Evolutionary conservation across 106 monocot species (phyloP), one percentile per base, ranked within the genome.

Genomic region (Dactylorhiza incarnata): DNA sequence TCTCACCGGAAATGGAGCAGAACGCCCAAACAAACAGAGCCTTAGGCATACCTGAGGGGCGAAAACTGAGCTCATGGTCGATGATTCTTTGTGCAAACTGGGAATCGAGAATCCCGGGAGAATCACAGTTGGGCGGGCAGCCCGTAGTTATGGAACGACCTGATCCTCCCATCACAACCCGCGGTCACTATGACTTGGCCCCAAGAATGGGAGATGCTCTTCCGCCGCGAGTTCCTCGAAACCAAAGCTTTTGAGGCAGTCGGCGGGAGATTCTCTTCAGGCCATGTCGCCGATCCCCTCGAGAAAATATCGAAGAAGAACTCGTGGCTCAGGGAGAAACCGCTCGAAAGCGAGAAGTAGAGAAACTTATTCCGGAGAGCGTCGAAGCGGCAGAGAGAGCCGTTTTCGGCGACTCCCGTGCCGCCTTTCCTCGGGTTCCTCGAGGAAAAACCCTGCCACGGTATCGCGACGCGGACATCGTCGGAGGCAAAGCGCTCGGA

Each of bases 101-200:
- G 14, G n/a, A 54, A 16, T 6, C 5, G 16, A 54, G 10, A 62
- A 23, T 5, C 61, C 6, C 29, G 5, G 29, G 2, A 4, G 22
- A 66, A 37, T 87, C 82, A 91, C 16, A 74, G 55, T 14, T 74
- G 69, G 16, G 83, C 76, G 0, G 94, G 97, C 56, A 99, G 81
- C 22, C 97, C 97, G 37, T 85, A 99, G 76, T 99, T 99, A 62
- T 83, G 88, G 78, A 86, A 99, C 3, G 87, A 84, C 61, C 82
- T 81, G 78, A 99, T 91, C 81, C 78, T 59, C 14, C 97, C 97
- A 75, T 99, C 91, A 81, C 79, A 89, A 7, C 94, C 94, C 0
- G 83, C 97, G 11, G 91, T 89, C 3, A 99, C 91, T 76, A 99
- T 89, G 17, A 94, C 97, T 43, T 89, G 91, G 71, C 94, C 97